Conservation (phyloP, 23 red algal genomes). For the Rhodosorus marinus region DNA sequence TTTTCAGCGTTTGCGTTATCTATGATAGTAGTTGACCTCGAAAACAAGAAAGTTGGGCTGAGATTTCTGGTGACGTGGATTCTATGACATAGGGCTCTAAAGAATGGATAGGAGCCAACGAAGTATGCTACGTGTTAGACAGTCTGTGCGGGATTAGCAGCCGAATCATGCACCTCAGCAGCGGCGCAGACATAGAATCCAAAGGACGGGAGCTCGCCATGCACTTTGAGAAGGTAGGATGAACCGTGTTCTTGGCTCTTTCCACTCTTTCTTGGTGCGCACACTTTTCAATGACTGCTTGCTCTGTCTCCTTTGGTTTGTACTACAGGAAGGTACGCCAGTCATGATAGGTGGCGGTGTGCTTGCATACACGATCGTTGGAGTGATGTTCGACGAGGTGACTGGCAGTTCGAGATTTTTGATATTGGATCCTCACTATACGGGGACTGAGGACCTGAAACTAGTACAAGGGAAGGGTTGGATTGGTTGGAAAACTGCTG, state of each 20-base stretch:
- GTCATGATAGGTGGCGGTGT: slow-evolving; percentile 88
- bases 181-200: slow-evolving; percentile 51
- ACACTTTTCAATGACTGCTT: no score
- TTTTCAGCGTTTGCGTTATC: no score
- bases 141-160: slow-evolving; percentile 37
- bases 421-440: slow-evolving; percentile 76
- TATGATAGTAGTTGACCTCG: no score
- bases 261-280: no score
- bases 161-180: slow-evolving; percentile 47
- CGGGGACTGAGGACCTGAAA: slow-evolving; percentile 25
- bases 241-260: no score
- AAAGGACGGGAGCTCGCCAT: slow-evolving; percentile 28
- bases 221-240: slow-evolving; percentile 70
- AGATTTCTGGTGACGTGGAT: no score
- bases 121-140: slow-evolving; percentile 64
- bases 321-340: slow-evolving; percentile 26
- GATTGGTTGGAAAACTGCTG: slow-evolving; percentile 32
- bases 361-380: slow-evolving; percentile 64
- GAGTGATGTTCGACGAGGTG: slow-evolving; percentile 16
- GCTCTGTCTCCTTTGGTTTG: no score
- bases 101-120: slow-evolving; percentile 79
- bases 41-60: no score
- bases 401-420: slow-evolving; percentile 44
- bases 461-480: slow-evolving; percentile 44
- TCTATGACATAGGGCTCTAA: no score